Evolutionary conservation across 2,329 filamentous ascomycete species (phyloP), one percentile per base, ranked within the genome.

Genomic region (Aquanectria penicillioides): DNA sequence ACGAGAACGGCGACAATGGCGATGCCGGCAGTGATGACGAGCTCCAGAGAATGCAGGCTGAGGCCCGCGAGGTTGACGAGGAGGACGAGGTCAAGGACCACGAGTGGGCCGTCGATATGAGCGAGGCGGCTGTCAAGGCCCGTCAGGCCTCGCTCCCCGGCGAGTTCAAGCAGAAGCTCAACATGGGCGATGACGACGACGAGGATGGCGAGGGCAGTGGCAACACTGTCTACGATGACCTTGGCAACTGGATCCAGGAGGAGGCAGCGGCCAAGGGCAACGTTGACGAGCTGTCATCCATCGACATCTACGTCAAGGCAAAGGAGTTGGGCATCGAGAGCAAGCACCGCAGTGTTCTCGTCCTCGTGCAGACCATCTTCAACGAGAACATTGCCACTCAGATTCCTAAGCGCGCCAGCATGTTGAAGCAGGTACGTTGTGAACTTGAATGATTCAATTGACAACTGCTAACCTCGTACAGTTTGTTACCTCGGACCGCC

Each of bases 101-200:
- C 63, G 87, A 97, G 67, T 99, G 95, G 95, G 92, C 94, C 62
- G 92, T 98, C 59, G 95, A 99, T 76, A 95, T 96, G 82, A 97
- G 94, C 65, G 93, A 94, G 76, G 93, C 93, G 76, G 95, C 95
- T 66, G 91, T 98, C 82, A 94, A 91, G 81, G 94, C 94, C 71
- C 95, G 95, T 77, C 92, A 94, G 75, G 91, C 94, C 78, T 89
- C 93, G 66, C 90, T 99, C 48, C 93, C 95, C n/a, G 89, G 89
- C 67, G 95, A 98, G 74, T 90, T 99, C 75, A 97, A 97, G 86
- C 89, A 92, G 74, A 91, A 93, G 74, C 89, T 98, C 66, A 92
- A 91, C 71, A 85, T 97, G 59, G 90, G 89, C 59, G 91, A 91
- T 57, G 93, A 89, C 49, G 89, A 91, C 11, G 92, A 96, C 37